Conservation (phyloP, 257 asterid genomes). For the Ilex aquifolium region DNA sequence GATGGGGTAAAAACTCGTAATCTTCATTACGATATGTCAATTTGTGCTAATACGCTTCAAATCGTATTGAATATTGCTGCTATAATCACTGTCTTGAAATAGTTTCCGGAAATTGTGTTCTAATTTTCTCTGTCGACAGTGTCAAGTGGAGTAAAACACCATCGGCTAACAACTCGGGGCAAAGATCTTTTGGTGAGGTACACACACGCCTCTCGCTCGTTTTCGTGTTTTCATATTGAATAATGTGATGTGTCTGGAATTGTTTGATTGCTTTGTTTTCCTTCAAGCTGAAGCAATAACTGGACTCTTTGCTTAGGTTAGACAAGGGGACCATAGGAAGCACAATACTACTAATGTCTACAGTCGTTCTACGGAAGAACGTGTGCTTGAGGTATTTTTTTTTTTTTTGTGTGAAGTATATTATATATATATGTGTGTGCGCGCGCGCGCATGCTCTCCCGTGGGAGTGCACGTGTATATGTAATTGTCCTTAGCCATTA, state of each 20-base stretch:
- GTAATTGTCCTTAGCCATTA: too few relatives aligned
- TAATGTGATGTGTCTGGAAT: not conserved
- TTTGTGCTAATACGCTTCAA: too few relatives aligned
- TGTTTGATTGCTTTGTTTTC: not conserved
- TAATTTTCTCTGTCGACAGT: conserved; percentile 4
- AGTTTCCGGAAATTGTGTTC: not conserved
- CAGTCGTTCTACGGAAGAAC: conserved; percentile 21
- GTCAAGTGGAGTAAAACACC: conserved; percentile 16
- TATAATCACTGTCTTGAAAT: too few relatives aligned
- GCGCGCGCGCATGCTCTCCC: too few relatives aligned
- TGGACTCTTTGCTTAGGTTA: conserved; percentile 16
- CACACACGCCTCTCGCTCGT: too few relatives aligned
- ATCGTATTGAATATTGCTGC: too few relatives aligned
- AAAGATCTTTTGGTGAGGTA: conserved; percentile 17
- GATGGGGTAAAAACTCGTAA: too few relatives aligned
- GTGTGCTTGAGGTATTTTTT: conserved; percentile 22
- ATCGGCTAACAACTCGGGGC: conserved; percentile 13
- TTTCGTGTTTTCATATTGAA: not conserved
- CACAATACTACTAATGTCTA: conserved; percentile 9
- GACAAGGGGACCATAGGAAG: conserved; percentile 20
- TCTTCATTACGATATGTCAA: too few relatives aligned
- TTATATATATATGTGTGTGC: too few relatives aligned
- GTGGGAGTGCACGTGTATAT: too few relatives aligned
- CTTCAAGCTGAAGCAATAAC: too few relatives aligned
- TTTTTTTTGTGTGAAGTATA: not conserved